Percentiles rank a stretch among this genome's conserved stretches.
These are phyloP conservation scores for Ochromonas danica DNA, from an alignment of 108 stramenopile genomes.

Conservation along the genomic window DNA sequence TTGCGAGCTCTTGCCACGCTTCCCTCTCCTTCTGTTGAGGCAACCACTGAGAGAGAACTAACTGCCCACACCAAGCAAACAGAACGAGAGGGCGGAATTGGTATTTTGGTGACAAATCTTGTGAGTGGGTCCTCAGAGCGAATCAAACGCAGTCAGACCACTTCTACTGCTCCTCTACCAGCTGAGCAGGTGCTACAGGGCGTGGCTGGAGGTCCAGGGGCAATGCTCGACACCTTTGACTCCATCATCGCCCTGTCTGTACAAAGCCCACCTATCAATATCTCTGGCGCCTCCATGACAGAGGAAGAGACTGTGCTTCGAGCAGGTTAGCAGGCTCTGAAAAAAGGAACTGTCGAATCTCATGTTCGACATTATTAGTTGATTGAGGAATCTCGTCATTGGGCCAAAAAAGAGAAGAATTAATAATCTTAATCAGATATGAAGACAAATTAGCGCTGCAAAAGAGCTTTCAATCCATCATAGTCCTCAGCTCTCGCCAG, in stretches of 20 bases:
- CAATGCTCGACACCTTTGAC: conserved; percentile 14
- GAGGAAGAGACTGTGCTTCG: conserved; percentile 13
- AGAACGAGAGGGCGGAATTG: no score
- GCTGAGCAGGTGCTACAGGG: conserved; percentile 8
- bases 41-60: no score
- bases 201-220: conserved; percentile 8
- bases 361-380: conserved; percentile 17
- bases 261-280: conserved; percentile 15
- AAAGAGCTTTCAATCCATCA: conserved; percentile 16
- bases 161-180: conserved; percentile 14
- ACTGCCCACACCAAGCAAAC: no score
- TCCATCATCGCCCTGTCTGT: conserved; percentile 13
- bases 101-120: no score
- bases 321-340: conserved; percentile 13
- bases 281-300: conserved; percentile 4
- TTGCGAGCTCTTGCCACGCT: conserved; percentile 1
- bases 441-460: conserved; percentile 15
- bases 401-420: conserved; percentile 15
- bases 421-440: conserved; percentile 18
- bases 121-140: no score
- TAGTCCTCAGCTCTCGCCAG: conserved; percentile 13
- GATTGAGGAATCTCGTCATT: conserved; percentile 15
- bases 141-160: no score
- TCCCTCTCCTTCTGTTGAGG: no score
- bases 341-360: conserved; percentile 16